Evolutionary conservation across 129 eudicot genomes (phyloP).

Genomic region (Deinandra increscens): DNA sequence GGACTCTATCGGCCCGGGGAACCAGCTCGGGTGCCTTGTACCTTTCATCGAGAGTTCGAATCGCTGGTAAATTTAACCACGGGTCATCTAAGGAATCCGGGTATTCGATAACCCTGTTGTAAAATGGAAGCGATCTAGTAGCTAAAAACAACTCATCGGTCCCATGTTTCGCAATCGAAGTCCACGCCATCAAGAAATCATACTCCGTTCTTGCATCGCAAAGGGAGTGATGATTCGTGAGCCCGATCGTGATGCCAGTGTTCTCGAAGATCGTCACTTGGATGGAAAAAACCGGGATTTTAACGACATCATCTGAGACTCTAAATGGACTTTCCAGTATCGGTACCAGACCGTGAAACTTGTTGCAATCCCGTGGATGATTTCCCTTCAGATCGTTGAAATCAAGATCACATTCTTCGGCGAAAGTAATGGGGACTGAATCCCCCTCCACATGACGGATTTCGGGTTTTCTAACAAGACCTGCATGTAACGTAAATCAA

Average conservation of each 20-base stretch:
- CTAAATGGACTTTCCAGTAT: constrained; percentile 2
- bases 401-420: constrained; percentile 35
- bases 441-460: constrained; percentile 45
- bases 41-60: neutral
- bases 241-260: constrained; percentile 43
- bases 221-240: constrained; percentile 34
- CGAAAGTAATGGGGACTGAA: constrained; percentile 31
- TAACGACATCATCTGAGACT: constrained; percentile 1
- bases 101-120: constrained; percentile 33
- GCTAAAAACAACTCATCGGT: constrained; percentile 12
- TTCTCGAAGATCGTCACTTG: constrained; percentile 49
- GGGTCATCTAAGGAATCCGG: constrained; percentile 17
- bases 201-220: constrained; percentile 39
- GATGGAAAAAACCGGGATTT: constrained; percentile 34
- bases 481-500: no score
- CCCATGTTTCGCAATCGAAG: constrained; percentile 30
- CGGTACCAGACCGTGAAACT: constrained; percentile 39
- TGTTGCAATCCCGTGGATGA: constrained; percentile 39
- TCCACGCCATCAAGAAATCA: constrained; percentile 40
- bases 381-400: constrained; percentile 33
- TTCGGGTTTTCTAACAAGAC: constrained; percentile 6
- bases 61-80: neutral
- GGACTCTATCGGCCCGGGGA: constrained; percentile 16
- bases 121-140: constrained; percentile 26
- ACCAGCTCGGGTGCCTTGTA: constrained; percentile 16